Conservation (phyloP, 2,329 filamentous ascomycete genomes). For the Ophiocordyceps australis region DNA sequence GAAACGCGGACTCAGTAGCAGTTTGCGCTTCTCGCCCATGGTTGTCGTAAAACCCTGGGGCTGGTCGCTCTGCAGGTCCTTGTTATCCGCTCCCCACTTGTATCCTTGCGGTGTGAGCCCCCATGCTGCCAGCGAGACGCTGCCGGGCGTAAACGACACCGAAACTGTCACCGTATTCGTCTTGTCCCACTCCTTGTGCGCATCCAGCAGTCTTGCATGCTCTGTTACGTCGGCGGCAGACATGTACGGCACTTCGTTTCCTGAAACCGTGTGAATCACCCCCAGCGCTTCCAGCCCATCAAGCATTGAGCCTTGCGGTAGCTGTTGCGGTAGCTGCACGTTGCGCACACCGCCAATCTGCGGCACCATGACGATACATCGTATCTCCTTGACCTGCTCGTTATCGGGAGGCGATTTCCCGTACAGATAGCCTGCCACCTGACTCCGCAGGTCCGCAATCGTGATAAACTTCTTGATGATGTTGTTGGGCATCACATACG, state of each 20-base stretch:
- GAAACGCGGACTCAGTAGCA: conserved; percentile 84
- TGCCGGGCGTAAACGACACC: conserved; percentile 91
- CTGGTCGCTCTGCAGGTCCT: conserved; percentile 79
- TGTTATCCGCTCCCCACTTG: conserved; percentile 95
- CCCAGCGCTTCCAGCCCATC: conserved; percentile 76
- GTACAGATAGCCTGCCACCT: conserved; percentile 92
- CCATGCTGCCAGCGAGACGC: conserved; percentile 88
- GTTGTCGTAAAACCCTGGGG: conserved; percentile 81
- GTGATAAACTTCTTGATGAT: conserved; percentile 96
- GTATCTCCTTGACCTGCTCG: conserved; percentile 90
- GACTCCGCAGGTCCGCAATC: conserved; percentile 86
- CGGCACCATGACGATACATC: conserved; percentile 92
- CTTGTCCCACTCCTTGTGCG: conserved; percentile 47
- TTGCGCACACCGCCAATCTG: conserved; percentile 89
- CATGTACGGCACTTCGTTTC: conserved; percentile 94
- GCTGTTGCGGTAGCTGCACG: conserved; percentile 73
- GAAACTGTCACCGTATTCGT: conserved; percentile 89
- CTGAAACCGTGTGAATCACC: conserved; percentile 87
- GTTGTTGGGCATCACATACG: conserved; percentile 98
- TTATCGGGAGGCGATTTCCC: conserved; percentile 86
- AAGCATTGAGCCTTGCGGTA: conserved; percentile 86
- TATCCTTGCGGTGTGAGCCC: conserved; percentile 80
- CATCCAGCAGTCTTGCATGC: conserved; percentile 76
- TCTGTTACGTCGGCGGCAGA: conserved; percentile 86
- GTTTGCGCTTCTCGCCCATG: conserved; percentile 91